These are phyloP conservation scores for Abortiporus biennis DNA, from an alignment of 1,284 basidiomycete genomes.

Conservation along the genomic window DNA sequence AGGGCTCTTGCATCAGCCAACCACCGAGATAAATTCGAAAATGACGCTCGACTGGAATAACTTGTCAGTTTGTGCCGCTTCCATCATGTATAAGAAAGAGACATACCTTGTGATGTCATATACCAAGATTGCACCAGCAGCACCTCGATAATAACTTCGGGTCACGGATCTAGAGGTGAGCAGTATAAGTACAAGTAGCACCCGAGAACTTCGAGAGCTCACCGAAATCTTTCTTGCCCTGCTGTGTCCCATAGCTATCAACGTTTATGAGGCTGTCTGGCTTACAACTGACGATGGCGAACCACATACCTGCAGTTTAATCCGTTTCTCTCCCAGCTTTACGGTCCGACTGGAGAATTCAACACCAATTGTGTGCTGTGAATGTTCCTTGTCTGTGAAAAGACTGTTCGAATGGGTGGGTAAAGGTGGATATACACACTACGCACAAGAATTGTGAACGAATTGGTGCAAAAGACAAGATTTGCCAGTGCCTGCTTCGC, in stretches of 20 bases:
- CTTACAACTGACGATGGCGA: neutral
- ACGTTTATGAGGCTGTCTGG: slow-evolving; percentile 8
- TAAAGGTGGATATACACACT: slow-evolving; percentile 1
- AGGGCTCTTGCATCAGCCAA: slow-evolving; percentile 87
- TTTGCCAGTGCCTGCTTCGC: slow-evolving; percentile 95
- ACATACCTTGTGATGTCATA: slow-evolving; percentile 92
- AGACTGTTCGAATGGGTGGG: too few relatives aligned
- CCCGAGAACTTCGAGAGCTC: slow-evolving; percentile 17
- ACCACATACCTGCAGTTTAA: slow-evolving; percentile 81
- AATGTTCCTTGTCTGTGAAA: slow-evolving; percentile 85
- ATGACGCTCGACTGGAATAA: slow-evolving; percentile 65
- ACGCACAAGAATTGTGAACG: slow-evolving; percentile 88
- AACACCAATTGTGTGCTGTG: slow-evolving; percentile 96
- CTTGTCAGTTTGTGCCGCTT: slow-evolving; percentile 6
- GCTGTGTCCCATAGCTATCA: slow-evolving; percentile 94
- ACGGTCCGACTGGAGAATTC: slow-evolving; percentile 91
- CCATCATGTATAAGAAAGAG: neutral
- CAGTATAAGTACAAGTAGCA: slow-evolving; percentile 3
- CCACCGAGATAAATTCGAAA: slow-evolving; percentile 81
- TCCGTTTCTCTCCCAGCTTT: slow-evolving; percentile 85
- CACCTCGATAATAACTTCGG: slow-evolving; percentile 93
- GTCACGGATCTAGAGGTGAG: slow-evolving; percentile 75
- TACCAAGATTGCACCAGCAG: slow-evolving; percentile 90
- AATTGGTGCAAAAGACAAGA: slow-evolving; percentile 95
- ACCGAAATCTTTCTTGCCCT: slow-evolving; percentile 92